Conservation (phyloP, 352 stramenopile genomes). For the Peronospora farinosa region DNA sequence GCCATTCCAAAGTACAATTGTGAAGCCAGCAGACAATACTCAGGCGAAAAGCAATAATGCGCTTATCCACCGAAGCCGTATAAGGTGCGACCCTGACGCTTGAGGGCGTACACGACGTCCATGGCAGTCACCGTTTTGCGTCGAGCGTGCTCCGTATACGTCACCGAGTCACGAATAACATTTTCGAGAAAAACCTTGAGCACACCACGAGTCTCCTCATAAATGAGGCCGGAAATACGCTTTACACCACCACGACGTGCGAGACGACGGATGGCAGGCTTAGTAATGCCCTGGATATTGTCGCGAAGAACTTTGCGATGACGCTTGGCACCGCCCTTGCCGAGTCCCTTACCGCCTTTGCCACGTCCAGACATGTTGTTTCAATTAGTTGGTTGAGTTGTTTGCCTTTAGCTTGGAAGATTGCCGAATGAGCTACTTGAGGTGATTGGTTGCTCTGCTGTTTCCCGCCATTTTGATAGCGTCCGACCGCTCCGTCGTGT, state of each 20-base stretch:
- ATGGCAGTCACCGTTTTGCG: conserved; percentile 97
- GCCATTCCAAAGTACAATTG: conserved; percentile 6
- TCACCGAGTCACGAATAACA: conserved; percentile 95
- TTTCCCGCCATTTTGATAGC: conserved; percentile 23
- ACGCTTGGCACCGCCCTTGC: conserved; percentile 81
- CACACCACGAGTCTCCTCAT: conserved; percentile 96
- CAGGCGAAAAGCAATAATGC: conserved; percentile 4
- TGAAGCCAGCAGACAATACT: background rate
- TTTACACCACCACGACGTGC: conserved; percentile 97
- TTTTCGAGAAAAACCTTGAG: conserved; percentile 99
- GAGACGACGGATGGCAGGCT: conserved; percentile 96
- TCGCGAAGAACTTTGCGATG: conserved; percentile 86
- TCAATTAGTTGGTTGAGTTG: conserved; percentile 33
- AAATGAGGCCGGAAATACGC: conserved; percentile 97
- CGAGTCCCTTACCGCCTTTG: conserved; percentile 77
- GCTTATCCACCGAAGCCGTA: conserved; percentile 90
- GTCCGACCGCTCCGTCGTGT: conserved; percentile 9
- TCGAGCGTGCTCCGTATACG: conserved; percentile 93
- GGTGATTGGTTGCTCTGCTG: background rate
- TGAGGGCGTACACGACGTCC: conserved; percentile 97
- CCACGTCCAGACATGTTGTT: conserved; percentile 81
- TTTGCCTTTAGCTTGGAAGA: conserved; percentile 48
- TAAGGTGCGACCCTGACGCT: conserved; percentile 93
- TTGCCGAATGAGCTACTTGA: conserved; percentile 47
- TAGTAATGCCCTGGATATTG: conserved; percentile 91